Evolutionary conservation across 345 rosid species (phyloP).

Genomic region (Hypericum perforatum): DNA sequence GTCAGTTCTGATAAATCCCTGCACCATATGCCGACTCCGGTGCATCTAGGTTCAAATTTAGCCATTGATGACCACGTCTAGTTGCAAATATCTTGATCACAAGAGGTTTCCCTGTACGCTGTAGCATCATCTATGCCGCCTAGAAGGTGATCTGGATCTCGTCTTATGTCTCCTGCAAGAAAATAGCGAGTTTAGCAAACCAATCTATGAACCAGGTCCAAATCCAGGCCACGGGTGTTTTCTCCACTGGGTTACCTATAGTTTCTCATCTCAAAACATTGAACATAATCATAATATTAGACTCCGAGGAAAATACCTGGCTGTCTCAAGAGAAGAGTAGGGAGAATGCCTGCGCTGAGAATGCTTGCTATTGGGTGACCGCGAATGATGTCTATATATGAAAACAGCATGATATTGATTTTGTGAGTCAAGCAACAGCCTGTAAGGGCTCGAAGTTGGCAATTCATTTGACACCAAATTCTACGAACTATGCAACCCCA

Average conservation of each 20-base stretch:
- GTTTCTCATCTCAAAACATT: conserved; percentile 29
- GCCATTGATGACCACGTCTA: too few species aligned
- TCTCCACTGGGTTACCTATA: conserved; percentile 50
- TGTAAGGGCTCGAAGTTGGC: conserved; percentile 8
- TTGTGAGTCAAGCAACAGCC: conserved; percentile 41
- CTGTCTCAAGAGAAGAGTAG: conserved; percentile 84
- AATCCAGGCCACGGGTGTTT: conserved; percentile 13
- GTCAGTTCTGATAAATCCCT: too few species aligned
- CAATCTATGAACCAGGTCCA: neutral
- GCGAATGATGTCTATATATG: conserved; percentile 93
- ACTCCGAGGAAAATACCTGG: conserved; percentile 50
- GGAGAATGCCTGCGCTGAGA: conserved; percentile 96
- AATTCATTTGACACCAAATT: too few species aligned
- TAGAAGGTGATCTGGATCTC: conserved; percentile 69
- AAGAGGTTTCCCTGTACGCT: neutral
- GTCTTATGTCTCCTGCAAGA: conserved; percentile 57
- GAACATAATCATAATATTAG: conserved; percentile 29
- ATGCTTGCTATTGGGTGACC: conserved; percentile 99
- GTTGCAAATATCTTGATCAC: neutral
- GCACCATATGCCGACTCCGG: too few species aligned
- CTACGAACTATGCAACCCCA: too few species aligned
- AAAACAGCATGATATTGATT: conserved; percentile 74
- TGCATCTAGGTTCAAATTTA: too few species aligned
- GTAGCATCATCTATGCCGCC: conserved; percentile 36
- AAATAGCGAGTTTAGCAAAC: conserved; percentile 7